Conservation (phyloP, 257 asterid species). For the Gentiana macrophylla region DNA sequence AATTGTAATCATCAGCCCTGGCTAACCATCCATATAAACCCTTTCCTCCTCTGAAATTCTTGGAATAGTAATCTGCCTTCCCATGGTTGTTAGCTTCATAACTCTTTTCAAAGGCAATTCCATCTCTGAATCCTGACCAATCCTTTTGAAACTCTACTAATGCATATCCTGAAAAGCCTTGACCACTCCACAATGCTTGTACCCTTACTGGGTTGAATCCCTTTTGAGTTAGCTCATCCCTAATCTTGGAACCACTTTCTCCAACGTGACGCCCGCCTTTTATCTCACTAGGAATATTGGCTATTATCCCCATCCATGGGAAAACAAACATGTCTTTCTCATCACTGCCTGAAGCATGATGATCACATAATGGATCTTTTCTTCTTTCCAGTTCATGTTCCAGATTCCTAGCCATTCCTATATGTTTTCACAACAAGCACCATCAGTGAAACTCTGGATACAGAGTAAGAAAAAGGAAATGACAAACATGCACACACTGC, state of each 20-base stretch:
- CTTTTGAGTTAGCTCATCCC: slow-evolving; percentile 18
- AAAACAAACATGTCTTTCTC: slow-evolving; percentile 8
- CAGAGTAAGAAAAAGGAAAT: too few species aligned
- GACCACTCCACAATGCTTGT: slow-evolving; percentile 27
- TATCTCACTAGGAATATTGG: slow-evolving; percentile 27
- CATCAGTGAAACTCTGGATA: too few species aligned
- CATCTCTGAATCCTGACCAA: slow-evolving; percentile 35
- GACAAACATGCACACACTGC: too few species aligned
- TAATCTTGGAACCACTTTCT: slow-evolving; percentile 30
- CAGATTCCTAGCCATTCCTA: neutral
- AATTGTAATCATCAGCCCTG: slow-evolving; percentile 41
- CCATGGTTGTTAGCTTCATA: slow-evolving; percentile 35
- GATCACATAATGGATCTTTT: neutral
- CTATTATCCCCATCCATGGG: slow-evolving; percentile 42
- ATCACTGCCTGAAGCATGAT: neutral
- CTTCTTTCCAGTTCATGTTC: neutral
- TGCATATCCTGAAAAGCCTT: slow-evolving; percentile 46
- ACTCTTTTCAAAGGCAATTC: slow-evolving; percentile 38
- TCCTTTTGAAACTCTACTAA: slow-evolving; percentile 32
- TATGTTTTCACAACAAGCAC: neutral
- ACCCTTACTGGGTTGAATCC: slow-evolving; percentile 39
- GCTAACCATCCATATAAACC: slow-evolving; percentile 50
- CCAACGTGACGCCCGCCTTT: slow-evolving; percentile 23
- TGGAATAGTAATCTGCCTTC: slow-evolving; percentile 17
- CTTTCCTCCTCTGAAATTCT: neutral